phyloP scores from a whole-genome alignment of 2,329 filamentous ascomycete genomes.

The Aureobasidium musti region DNA sequence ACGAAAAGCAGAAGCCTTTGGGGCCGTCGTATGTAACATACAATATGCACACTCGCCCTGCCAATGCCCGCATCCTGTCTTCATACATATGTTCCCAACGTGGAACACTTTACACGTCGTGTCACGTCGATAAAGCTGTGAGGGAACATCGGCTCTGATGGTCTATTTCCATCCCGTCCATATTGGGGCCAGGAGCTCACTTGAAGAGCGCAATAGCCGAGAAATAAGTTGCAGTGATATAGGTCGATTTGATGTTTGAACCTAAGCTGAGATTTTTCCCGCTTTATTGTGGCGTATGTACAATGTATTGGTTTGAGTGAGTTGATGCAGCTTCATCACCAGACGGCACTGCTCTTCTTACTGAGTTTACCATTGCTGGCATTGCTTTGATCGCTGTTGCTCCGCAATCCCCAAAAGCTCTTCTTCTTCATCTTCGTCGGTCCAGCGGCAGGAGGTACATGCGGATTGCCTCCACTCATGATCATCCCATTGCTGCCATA shows the following conservation, averaged over 20 bases:
- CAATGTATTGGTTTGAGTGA: background rate
- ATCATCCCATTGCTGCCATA: slow-evolving; percentile 34
- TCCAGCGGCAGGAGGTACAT: slow-evolving; percentile 30
- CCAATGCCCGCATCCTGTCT: background rate
- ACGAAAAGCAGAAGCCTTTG: no score
- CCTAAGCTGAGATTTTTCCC: background rate
- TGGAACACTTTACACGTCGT: background rate
- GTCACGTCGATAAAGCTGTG: no score
- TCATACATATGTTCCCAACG: background rate
- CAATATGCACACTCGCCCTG: background rate
- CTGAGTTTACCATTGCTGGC: slow-evolving; percentile 32
- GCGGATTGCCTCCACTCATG: slow-evolving; percentile 41
- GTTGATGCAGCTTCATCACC: slow-evolving; percentile 18
- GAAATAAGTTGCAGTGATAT: background rate
- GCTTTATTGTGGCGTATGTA: background rate
- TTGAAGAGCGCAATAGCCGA: background rate
- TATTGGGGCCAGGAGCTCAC: background rate
- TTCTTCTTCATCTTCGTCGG: slow-evolving; percentile 42
- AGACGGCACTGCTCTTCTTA: slow-evolving; percentile 35
- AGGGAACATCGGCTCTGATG: no score
- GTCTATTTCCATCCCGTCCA: no score
- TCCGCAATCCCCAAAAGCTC: slow-evolving; percentile 43
- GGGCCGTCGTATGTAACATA: background rate
- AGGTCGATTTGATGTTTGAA: background rate
- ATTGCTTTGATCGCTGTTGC: slow-evolving; percentile 37